Percentiles rank a stretch among this genome's conserved stretches.
These are phyloP conservation scores for Volvariella surrecta DNA, from an alignment of 1,284 basidiomycete genomes.

Conservation along the genomic window DNA sequence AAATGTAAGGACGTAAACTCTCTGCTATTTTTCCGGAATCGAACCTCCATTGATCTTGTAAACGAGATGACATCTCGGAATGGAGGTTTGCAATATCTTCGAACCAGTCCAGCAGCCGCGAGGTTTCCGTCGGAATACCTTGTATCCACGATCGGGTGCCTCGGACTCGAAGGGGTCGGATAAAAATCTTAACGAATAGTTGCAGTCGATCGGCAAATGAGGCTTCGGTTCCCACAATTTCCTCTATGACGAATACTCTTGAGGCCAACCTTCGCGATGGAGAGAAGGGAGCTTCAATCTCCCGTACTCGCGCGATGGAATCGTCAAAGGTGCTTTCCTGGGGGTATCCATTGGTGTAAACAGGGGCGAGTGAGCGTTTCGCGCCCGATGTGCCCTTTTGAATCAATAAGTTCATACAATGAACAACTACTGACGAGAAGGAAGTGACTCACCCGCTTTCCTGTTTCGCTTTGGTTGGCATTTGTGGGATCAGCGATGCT, in stretches of 20 bases:
- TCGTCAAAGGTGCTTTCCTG: too few species aligned
- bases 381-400: too few species aligned
- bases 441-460: too few species aligned
- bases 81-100: slow-evolving; percentile 81
- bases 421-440: too few species aligned
- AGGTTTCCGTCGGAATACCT: slow-evolving; percentile 63
- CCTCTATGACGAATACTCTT: slow-evolving; percentile 29
- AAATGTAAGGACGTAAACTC: slow-evolving; percentile 49
- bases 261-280: slow-evolving; percentile 3
- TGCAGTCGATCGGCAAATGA: slow-evolving; percentile 59
- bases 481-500: slow-evolving; percentile 21
- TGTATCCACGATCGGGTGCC: slow-evolving; percentile 67
- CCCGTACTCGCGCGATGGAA: background rate
- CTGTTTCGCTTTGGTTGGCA: background rate
- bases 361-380: too few species aligned
- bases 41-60: background rate
- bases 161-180: slow-evolving; percentile 65
- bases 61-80: slow-evolving; percentile 27
- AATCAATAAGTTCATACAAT: too few species aligned
- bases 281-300: slow-evolving; percentile 5
- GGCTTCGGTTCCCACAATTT: slow-evolving; percentile 62
- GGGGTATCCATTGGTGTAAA: too few species aligned
- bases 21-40: slow-evolving; percentile 48
- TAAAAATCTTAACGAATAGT: slow-evolving; percentile 59
- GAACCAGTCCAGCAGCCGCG: slow-evolving; percentile 74